Conservation (phyloP, 768 basidiomycete species). For the Boletus insuetus region DNA sequence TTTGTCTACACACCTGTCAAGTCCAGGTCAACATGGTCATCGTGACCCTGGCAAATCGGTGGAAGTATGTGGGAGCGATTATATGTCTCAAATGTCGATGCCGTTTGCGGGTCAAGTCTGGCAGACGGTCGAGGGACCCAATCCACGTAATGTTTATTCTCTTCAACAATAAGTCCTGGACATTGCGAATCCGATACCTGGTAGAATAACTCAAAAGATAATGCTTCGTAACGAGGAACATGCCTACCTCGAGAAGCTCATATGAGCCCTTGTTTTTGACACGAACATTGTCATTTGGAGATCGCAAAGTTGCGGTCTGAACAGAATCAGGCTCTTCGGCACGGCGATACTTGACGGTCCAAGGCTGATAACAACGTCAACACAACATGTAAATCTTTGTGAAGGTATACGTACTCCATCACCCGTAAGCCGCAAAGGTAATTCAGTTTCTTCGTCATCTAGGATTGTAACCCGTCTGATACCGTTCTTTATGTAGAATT, state of each 20-base stretch:
- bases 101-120: constrained; percentile 56
- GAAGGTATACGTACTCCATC: constrained; percentile 64
- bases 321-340: constrained; percentile 41
- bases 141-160: constrained; percentile 65
- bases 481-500: constrained; percentile 71
- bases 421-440: constrained; percentile 87
- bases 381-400: background rate
- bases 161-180: constrained; percentile 59
- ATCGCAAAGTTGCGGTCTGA: constrained; percentile 43
- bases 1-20: constrained; percentile 54
- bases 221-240: constrained; percentile 2
- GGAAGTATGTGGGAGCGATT: constrained; percentile 76
- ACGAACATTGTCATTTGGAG: constrained; percentile 68
- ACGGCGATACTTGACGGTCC: constrained; percentile 75
- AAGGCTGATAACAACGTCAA: constrained; percentile 57
- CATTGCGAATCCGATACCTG: constrained; percentile 86
- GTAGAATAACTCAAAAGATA: background rate
- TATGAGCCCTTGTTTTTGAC: constrained; percentile 79
- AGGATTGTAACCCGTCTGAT: constrained; percentile 62
- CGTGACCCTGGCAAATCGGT: constrained; percentile 78
- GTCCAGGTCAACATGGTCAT: constrained; percentile 81
- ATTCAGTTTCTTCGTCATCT: constrained; percentile 65
- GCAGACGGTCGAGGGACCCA: constrained; percentile 82
- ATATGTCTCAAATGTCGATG: constrained; percentile 53
- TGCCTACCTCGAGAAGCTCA: constrained; percentile 62